Base-by-base conservation (phyloP, 257 asterid genomes). In the Nicotiana tomentosiformis region DNA sequence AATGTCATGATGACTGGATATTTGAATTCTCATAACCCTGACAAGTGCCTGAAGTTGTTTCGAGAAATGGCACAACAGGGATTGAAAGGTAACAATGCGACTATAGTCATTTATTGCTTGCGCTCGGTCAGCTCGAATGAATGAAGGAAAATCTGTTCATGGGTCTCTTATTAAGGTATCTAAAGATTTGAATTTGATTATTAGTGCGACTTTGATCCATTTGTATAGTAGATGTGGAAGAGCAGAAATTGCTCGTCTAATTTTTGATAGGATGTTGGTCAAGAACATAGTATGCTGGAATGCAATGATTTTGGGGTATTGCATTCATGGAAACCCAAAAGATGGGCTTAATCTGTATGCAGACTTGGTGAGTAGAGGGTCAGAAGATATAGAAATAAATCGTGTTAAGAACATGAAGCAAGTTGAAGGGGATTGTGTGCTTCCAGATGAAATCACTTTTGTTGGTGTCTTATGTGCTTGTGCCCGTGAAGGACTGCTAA, bases 391-490 rank as follows among this genome's bases (percentile, higher is more conserved):
- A 26, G 78, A 77, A 80, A 77, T 16, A 20, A 65, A 82, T 69
- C 15, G 61, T 5, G 43, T 35, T 35, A 35, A 35, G 43, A 35
- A 35, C 43, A 35, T 35, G 7, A 5, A 35, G 43, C 7, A 35
- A 35, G 43, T 35, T 35, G 43, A 35, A 5, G 43, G 7, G 43
- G 43, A 35, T 35, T 5, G 43, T 35, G 64, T 85, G 77, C 65
- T 70, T 66, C 98, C 93, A 0, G 93, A 93, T 88, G 95, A 90
- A 86, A 39, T 91, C 37, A 92, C 94, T 39, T 92, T 89, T 84
- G 77, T 91, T 29, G 96, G 96, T n/a, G 81, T 92, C 76, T 83
- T 93, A 66, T 91, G 97, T 39, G 94, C 97, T 84, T 92, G 98
- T 85, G 92, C 89, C 8, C 90, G 92, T 53, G 82, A 82, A 55